Conservation (phyloP, 1,284 basidiomycete species). For the Sutorius eximius region DNA sequence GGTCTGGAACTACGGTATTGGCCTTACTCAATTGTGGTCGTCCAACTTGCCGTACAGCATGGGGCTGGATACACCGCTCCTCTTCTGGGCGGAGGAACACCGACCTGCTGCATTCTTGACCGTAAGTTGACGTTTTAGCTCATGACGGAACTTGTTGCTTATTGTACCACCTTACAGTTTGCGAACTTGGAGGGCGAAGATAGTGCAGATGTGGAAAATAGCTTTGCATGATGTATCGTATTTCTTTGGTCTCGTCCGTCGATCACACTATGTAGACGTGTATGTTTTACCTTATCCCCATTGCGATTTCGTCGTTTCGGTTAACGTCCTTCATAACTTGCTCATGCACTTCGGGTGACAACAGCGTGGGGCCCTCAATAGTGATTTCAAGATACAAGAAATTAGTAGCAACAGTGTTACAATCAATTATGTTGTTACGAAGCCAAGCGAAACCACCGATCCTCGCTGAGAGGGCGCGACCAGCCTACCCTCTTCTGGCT, state of each 20-base stretch:
- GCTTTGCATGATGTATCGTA: conserved; percentile 56
- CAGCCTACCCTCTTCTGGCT: conserved; percentile 15
- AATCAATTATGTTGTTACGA: conserved; percentile 24
- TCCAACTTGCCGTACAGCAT: conserved; percentile 83
- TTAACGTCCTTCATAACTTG: neutral
- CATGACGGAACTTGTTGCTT: neutral
- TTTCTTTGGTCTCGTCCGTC: conserved; percentile 2
- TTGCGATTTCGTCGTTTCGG: conserved; percentile 5
- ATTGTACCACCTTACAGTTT: conserved; percentile 50
- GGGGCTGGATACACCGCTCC: conserved; percentile 85
- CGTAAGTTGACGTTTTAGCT: conserved; percentile 44
- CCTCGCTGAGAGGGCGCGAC: conserved; percentile 13
- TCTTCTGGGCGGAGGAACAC: conserved; percentile 97
- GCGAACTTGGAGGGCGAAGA: conserved; percentile 86
- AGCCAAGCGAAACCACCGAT: conserved; percentile 35
- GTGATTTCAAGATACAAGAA: conserved; percentile 15
- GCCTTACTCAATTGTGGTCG: conserved; percentile 90
- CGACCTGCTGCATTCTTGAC: conserved; percentile 89
- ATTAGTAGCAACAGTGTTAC: conserved; percentile 9
- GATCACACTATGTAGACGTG: conserved; percentile 24
- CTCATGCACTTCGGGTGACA: neutral
- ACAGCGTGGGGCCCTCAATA: neutral
- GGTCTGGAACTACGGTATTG: conserved; percentile 93
- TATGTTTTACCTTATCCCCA: conserved; percentile 1
- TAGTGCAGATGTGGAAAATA: conserved; percentile 89